Percentiles rank a stretch among this genome's conserved stretches.
These are phyloP conservation scores for Cryptomeria japonica DNA, from an alignment of 75 land plant species.

Conservation along the genomic window DNA sequence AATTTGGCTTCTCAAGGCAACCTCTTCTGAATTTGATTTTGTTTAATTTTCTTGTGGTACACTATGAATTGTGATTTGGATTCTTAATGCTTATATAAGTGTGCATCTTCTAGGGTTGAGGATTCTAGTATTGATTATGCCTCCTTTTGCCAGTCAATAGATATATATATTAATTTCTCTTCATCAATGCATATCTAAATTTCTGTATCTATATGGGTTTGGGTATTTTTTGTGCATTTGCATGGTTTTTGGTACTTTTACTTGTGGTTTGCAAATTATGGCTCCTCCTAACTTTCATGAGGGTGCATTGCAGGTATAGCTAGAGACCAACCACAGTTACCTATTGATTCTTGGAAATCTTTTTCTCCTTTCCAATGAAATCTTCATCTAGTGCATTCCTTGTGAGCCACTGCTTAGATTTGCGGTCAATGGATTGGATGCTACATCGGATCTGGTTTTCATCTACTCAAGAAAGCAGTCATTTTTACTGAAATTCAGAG, in stretches of 20 bases:
- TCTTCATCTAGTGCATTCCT: background rate
- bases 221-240: background rate
- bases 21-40: background rate
- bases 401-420: background rate
- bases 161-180: background rate
- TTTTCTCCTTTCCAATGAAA: background rate
- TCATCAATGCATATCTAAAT: background rate
- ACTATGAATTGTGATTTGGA: background rate
- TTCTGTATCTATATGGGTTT: background rate
- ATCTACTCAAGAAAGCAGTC: background rate
- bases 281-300: background rate
- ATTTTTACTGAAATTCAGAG: background rate
- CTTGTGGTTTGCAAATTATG: background rate
- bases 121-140: background rate
- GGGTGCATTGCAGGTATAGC: conserved; percentile 6
- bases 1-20: background rate
- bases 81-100: background rate
- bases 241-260: background rate
- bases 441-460: background rate
- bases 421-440: background rate
- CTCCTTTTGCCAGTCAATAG: background rate
- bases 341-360: background rate
- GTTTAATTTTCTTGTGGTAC: background rate
- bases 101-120: background rate
- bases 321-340: background rate